Evolutionary conservation across 116 monocot genomes (phyloP), one percentile per base, ranked within the genome.

Genomic region (Phalaenopsis hybrid): DNA sequence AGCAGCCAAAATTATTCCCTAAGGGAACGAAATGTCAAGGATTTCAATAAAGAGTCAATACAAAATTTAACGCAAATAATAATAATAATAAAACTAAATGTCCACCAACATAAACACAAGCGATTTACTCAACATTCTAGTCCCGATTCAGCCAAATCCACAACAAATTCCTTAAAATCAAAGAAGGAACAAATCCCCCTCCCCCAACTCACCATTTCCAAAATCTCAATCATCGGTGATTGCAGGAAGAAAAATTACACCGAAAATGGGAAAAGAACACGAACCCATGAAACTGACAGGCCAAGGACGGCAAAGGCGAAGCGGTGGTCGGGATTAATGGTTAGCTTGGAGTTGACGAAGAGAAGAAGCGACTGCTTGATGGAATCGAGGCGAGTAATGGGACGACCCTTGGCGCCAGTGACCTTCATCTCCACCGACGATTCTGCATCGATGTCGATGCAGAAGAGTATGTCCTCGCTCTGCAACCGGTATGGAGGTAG

Each of bases 391-490:
- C 93, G 93, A n/a, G 93, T 90, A 80, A 82, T 18, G 44, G 81
- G 88, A 4, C 87, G 80, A 17, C 87, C 86, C 11, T 78, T 84
- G 79, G 84, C 76, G 0, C 82, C 89, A 6, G 83, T 57, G 10
- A 81, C 61, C 88, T 89, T 90, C 93, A 98, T 91, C 87, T 94
- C 95, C 55, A 65, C 72, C 83, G 82, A 81, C 61, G 94, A 80
- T 77, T 98, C 98, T 18, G 74, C 80, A 73, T 93, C 98, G 44
- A 89, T 85, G 82, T 98, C 98, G 52, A 98, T 84, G 86, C 94
- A 94, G 88, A 98, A 94, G 65, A 98, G 89, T 15, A 98, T 84
- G 84, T 98, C 97, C 87, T 98, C 97, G 83, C 83, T 21, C 28
- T 57, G 20, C 84, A 93, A 84, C 13, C 85, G 86, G 81, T 55